phyloP scores from a whole-genome alignment of 179 eudicot genomes.

The Beta lomatogona region DNA sequence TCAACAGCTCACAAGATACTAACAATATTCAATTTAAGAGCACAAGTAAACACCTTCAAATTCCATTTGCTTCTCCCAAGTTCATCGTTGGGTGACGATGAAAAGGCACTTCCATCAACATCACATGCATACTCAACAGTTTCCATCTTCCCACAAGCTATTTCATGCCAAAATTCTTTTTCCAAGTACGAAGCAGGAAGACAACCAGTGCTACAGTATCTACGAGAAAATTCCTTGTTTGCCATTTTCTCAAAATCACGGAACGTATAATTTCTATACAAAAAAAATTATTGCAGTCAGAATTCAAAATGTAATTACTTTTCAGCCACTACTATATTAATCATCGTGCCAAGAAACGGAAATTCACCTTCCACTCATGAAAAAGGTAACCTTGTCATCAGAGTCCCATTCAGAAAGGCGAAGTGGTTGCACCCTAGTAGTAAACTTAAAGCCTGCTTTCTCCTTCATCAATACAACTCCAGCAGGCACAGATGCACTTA shows the following conservation, averaged over 20 bases:
- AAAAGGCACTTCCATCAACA: slow-evolving; percentile 99
- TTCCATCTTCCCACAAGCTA: slow-evolving; percentile 85
- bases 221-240: slow-evolving; percentile 87
- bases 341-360: slow-evolving; percentile 1
- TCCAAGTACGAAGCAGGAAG: slow-evolving; percentile 89
- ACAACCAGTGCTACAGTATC: slow-evolving; percentile 78
- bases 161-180: slow-evolving; percentile 98
- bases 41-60: slow-evolving; percentile 64
- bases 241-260: slow-evolving; percentile 98
- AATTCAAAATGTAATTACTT: slow-evolving; percentile 7
- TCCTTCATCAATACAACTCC: slow-evolving; percentile 92
- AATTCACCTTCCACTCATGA: slow-evolving; percentile 91
- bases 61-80: slow-evolving; percentile 99
- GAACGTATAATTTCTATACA: slow-evolving; percentile 80
- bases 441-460: slow-evolving; percentile 83
- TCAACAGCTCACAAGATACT: not conserved
- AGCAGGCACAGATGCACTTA: slow-evolving; percentile 89
- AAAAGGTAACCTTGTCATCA: slow-evolving; percentile 92
- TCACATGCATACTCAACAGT: slow-evolving; percentile 99
- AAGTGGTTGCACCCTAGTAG: slow-evolving; percentile 92
- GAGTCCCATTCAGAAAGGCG: slow-evolving; percentile 98
- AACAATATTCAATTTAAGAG: not conserved
- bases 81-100: slow-evolving; percentile 80
- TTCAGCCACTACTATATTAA: not conserved
- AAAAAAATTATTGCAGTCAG: slow-evolving; percentile 1